Conservation (phyloP, 495 filamentous ascomycete species). For the Melanomma pulvis-pyrius region DNA sequence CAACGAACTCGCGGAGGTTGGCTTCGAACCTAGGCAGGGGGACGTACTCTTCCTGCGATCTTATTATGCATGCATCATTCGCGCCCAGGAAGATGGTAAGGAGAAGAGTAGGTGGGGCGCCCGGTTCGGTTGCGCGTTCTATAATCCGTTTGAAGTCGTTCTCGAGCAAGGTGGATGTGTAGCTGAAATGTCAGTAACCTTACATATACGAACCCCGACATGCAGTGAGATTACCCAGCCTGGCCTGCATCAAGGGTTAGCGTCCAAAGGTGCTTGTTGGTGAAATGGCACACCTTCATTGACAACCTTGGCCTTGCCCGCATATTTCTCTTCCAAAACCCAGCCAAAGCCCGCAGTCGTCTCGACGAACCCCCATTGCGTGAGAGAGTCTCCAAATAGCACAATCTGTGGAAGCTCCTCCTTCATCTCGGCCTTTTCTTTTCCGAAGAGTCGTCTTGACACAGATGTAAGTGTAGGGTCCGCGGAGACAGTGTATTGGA, state of each 20-base stretch:
- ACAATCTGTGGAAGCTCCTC: conserved; percentile 33
- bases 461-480: neutral
- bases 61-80: conserved; percentile 41
- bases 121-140: conserved; percentile 5
- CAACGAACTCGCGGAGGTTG: conserved; percentile 40
- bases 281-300: conserved; percentile 32
- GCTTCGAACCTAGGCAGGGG: conserved; percentile 36
- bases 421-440: neutral
- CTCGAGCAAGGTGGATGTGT: conserved; percentile 29
- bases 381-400: conserved; percentile 40
- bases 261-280: neutral
- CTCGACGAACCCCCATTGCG: conserved; percentile 38
- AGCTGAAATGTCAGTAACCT: conserved; percentile 20
- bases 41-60: conserved; percentile 27
- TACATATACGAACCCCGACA: conserved; percentile 15
- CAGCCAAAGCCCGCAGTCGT: conserved; percentile 32
- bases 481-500: neutral
- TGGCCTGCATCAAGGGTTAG: conserved; percentile 20
- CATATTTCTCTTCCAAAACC: conserved; percentile 29
- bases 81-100: conserved; percentile 43
- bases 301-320: conserved; percentile 31
- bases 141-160: conserved; percentile 32
- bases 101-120: conserved; percentile 33
- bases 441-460: neutral
- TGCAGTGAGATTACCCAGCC: conserved; percentile 30